Evolutionary conservation across 2,329 filamentous ascomycete species (phyloP), one percentile per base, ranked within the genome.

Genomic region (Phyllosticta citriasiana): DNA sequence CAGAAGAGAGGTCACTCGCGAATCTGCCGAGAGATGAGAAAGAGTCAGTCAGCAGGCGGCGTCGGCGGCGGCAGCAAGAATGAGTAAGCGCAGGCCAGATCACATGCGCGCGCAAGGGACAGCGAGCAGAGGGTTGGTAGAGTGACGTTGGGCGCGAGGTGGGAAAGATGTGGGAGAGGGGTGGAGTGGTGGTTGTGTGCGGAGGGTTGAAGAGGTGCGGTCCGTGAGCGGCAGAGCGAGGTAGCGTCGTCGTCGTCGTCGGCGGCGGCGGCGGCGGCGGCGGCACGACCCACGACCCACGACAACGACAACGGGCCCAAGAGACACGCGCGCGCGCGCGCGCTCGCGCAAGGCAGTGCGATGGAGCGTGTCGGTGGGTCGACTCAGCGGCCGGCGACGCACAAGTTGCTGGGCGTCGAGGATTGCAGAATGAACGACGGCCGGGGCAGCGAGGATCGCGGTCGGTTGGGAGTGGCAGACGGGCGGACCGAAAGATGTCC

Each of bases 71-170:
- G 69, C 40, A 61, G 61, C 60, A 66, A 65, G 63, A 30, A 8
- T 30, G 27, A 30, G 65, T 67, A 55, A 47, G 63, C 66, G 68
- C 65, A 63, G 66, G 64, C 63, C 59, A 61, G 40, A 68, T 72
- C 67, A 72, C 69, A 71, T 70, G 71, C 65, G 65, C 57, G 56
- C 59, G 63, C 57, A 63, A 56, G 65, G 58, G 25, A 67, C 70
- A 60, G 67, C 68, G 69, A 67, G 66, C 54, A 30, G 55, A 19
- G 47, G 47, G 27, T 55, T 35, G 53, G 7, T 55, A 7, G 54
- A 33, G 24, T 8, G n/a, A 30, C 12, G 33, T 33, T 25, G 25
- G 55, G 51, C 24, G 30, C 51, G 60, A 55, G 55, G 40, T 47
- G 14, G 40, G n/a, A n/a, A n/a, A n/a, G 40, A 40, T 7, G 40